Evolutionary conservation across 2,329 filamentous ascomycete genomes (phyloP), one percentile per base, ranked within the genome.

Genomic region (Rugonectria rugulosa): DNA sequence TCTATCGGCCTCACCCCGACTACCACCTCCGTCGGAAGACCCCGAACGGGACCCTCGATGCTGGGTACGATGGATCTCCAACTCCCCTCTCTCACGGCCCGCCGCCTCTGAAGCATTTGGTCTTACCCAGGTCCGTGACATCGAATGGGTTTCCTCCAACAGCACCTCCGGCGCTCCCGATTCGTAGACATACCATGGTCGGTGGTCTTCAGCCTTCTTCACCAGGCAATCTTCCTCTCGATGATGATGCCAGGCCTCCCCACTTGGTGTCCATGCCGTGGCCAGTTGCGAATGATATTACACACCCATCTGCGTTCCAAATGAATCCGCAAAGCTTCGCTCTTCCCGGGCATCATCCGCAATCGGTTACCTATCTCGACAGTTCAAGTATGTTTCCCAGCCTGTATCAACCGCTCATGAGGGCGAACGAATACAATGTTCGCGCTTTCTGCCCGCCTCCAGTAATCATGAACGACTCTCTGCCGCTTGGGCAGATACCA

Each of bases 1-100:
- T 58, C 57, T 65, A 70, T 61, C 54, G 67, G 32, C 57, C 65
- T 57, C 72, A 74, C 51, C 71, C 74, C 49, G 92, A 97, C 72
- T 88, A 96, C 72, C 90, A 91, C 65, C 80, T 97, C 53, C 87
- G 94, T 62, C 86, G 94, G 63, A 98, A 98, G 74, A 98, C 94
- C 8, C 95, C 94, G 5, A 94, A 88, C 68, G 95, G 94, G n/a
- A 97, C 92, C 31, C 83, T 98, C 58, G 89, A 94, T 62, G 92
- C 91, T 49, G 92, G 92, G 10, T 97, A 97, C 69, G 93, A 98
- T 80, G 92, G 90, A 26, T 91, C 90, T 5, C 87, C 88, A 2
- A 81, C 88, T 19, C 89, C 92, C 68, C 85, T 88, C 65, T 86
- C 83, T 9, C 85, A 88, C 29, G 89, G 90, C 31, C 88, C 89